Evolutionary conservation across 495 filamentous ascomycete genomes (phyloP).

Genomic region (Aspergillus mulundensis): DNA sequence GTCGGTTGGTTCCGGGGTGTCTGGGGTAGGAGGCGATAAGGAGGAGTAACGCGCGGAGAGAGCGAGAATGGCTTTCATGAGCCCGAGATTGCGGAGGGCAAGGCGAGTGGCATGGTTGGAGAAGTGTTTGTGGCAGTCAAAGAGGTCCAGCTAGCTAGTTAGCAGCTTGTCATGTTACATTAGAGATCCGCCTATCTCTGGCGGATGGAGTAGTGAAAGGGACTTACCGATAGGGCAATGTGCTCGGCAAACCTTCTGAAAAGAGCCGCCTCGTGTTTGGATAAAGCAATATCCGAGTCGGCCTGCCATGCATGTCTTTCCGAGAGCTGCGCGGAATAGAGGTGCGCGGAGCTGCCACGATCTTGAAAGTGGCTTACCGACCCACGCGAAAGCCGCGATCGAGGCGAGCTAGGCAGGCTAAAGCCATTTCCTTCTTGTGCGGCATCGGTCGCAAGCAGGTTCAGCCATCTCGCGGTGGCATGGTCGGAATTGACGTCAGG

Average conservation of each 20-base stretch:
- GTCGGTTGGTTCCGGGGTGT: background rate
- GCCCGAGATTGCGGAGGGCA: conserved; percentile 23
- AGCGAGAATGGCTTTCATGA: conserved; percentile 28
- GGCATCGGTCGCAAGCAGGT: background rate
- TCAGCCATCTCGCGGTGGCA: background rate
- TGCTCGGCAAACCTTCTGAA: background rate
- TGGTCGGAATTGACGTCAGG: background rate
- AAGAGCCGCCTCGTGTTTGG: background rate
- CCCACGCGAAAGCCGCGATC: background rate
- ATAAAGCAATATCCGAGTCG: background rate
- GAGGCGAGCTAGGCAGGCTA: background rate
- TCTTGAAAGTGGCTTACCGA: background rate
- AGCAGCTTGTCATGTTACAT: background rate
- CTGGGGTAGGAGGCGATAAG: background rate
- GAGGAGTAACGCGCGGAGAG: conserved; percentile 12
- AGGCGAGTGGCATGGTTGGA: conserved; percentile 21
- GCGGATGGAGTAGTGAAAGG: too few species aligned
- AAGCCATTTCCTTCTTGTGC: background rate
- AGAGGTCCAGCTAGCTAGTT: conserved; percentile 22
- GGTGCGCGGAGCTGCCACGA: background rate
- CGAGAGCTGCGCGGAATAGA: background rate
- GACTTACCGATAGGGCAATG: background rate
- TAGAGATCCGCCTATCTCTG: too few species aligned
- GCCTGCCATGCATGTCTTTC: background rate
- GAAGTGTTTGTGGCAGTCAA: conserved; percentile 22